Conservation (phyloP, 140 eudicot genomes). For the Anethum foeniculum region DNA sequence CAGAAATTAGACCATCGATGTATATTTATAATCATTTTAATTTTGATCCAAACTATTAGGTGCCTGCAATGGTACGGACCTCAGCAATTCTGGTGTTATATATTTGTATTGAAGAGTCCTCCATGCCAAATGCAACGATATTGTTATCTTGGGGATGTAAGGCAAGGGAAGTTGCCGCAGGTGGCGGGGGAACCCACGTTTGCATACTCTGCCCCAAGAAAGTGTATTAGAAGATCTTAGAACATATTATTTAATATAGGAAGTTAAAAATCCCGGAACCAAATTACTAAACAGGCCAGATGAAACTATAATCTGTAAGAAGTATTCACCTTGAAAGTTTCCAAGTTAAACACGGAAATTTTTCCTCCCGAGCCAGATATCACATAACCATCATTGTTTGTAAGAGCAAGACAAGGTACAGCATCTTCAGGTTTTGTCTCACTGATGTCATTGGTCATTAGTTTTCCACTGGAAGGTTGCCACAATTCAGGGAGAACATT, state of each 20-base stretch:
- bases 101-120: conserved; percentile 52
- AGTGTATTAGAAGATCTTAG: neutral
- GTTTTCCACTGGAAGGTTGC: conserved; percentile 60
- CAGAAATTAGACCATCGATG: neutral
- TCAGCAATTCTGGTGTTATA: conserved; percentile 39
- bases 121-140: conserved; percentile 56
- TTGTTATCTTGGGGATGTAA: conserved; percentile 70
- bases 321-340: conserved; percentile 44
- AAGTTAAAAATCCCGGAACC: neutral
- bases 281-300: conserved; percentile 18
- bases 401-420: conserved; percentile 53
- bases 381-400: conserved; percentile 53
- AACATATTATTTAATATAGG: neutral
- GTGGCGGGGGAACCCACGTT: conserved; percentile 47
- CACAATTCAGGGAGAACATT: conserved; percentile 44
- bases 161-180: conserved; percentile 47
- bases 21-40: neutral
- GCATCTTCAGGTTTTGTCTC: conserved; percentile 47
- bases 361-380: conserved; percentile 69
- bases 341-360: conserved; percentile 41
- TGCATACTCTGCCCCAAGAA: conserved; percentile 46
- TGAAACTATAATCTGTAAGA: neutral
- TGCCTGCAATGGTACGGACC: conserved; percentile 27
- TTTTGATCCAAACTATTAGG: neutral
- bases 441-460: conserved; percentile 56